Evolutionary conservation across 345 rosid genomes (phyloP), one percentile per base, ranked within the genome.

Genomic region (Leavenworthia alabamica): DNA sequence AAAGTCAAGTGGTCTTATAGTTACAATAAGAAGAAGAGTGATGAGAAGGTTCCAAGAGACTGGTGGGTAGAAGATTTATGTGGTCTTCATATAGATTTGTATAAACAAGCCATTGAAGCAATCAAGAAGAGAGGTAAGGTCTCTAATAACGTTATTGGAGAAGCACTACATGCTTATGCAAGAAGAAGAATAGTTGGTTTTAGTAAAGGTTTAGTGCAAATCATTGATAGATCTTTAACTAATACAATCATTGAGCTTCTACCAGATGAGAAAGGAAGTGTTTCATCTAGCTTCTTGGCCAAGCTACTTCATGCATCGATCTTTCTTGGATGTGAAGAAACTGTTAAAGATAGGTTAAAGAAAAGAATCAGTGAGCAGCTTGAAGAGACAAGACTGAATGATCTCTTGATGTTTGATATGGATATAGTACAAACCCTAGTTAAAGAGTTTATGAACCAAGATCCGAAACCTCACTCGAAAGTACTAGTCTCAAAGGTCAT

Each of bases 41-140:
- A 69, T 28, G 76, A 80, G 16, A 75, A 74, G 6, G 79, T 78
- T 64, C 82, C 85, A 44, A 75, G 54, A 63, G 82, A 80, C 50
- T 78, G 85, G 85, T 80, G 82, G 82, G 80, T 80, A 4, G 80
- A 80, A 67, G 84, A 80, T 71, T 77, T 80, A 41, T 78, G 84
- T 14, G 82, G 73, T 45, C 77, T 80, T 52, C 76, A 70, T 5
- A 67, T 80, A 4, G 80, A 78, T 46, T 52, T 78, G 61, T 80
- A 73, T 64, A 73, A 70, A 62, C 62, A 77, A 67, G 75, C 55
- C 22, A 80, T 80, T 0, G n/a, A 75, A 35, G 62, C 71, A 23
- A 78, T 80, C 49, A 70, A 73, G 67, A 50, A 45, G 6, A 61
- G 64, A 70, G 77, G 73, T 9, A 67, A 62, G 40, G 48, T 73